Evolutionary conservation across 2,329 filamentous ascomycete species (phyloP), one percentile per base, ranked within the genome.

Genomic region (Bipolaris victoriae): DNA sequence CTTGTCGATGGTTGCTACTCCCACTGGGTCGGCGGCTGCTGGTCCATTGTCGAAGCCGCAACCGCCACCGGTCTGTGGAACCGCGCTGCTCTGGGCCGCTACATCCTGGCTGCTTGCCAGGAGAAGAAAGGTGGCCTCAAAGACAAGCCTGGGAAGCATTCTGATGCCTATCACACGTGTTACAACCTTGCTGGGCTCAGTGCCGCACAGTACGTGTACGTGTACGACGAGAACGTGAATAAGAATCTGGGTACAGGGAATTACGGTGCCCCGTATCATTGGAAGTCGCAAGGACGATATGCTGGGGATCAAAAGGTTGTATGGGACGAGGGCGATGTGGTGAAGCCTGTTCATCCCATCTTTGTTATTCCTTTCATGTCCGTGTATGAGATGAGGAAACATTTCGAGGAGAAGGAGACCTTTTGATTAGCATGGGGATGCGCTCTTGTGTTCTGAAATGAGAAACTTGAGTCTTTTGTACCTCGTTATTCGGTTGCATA

Each of bases 1-100:
- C 84, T 99, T 31, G 95, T 98, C 31, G 95, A 99, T 76, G 95
- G 94, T 44, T 99, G 95, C 79, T 99, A 99, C 80, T 96, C 91
- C 74, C 94, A 97, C 78, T 99, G 95, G 95, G 90, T 97, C 33
- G 95, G 95, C 52, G 90, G 90, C 52, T 98, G 93, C 80, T 99
- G 93, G 91, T 89, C 94, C 44, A 79, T 99, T 63, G 82, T 98
- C 65, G 90, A 97, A 80, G 91, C 91, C 55, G 88, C 88, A 52
- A 84, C 84, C 64, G 85, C 59, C 0, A 53, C 49, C 5, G 52
- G 49, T 1, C 78, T 92, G 45, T 97, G 92, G 83, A 93, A 88
- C 76, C 88, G 91, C 51, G 89, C 95, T 70, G 95, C 90, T 6
- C 80, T 98, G 67, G 89, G 91, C 53, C 85, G 94, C 61, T 99